A percentile compares a stretch with the other conserved stretches of the same genome.
phyloP scores from a whole-genome alignment of 768 basidiomycete species.

The Leccinum truebloodii region DNA sequence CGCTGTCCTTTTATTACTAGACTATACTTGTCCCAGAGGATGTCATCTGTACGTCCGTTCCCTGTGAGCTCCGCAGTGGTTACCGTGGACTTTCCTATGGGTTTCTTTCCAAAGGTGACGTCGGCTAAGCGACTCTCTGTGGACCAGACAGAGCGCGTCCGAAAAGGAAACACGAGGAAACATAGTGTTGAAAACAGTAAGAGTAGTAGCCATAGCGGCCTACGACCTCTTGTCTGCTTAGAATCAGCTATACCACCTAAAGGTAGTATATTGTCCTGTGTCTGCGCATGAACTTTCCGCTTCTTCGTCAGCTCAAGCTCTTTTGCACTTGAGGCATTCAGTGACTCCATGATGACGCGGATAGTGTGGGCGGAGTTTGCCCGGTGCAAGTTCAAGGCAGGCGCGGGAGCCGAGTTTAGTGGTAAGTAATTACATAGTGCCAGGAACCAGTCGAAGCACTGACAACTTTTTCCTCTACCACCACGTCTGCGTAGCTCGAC shows the following conservation, averaged over 20 bases:
- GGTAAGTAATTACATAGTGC: too few relatives aligned
- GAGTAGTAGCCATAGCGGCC: conserved; percentile 16
- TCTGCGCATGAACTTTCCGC: not conserved
- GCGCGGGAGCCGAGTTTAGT: too few relatives aligned
- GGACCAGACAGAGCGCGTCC: conserved; percentile 6
- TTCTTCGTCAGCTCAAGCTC: conserved; percentile 1
- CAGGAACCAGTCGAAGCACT: too few relatives aligned
- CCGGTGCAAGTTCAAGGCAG: too few relatives aligned
- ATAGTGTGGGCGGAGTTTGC: not conserved
- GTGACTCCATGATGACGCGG: not conserved
- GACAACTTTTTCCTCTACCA: too few relatives aligned
- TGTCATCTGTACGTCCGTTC: conserved; percentile 39
- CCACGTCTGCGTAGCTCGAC: too few relatives aligned
- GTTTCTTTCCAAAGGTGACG: not conserved
- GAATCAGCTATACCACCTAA: not conserved
- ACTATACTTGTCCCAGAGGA: conserved; percentile 70
- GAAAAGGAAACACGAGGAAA: conserved; percentile 16
- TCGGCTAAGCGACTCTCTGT: not conserved
- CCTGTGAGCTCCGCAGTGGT: conserved; percentile 18
- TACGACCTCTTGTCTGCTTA: conserved; percentile 8
- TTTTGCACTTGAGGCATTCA: not conserved
- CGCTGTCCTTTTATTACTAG: conserved; percentile 69
- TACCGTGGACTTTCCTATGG: not conserved
- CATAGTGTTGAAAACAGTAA: conserved; percentile 18
- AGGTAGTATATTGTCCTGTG: conserved; percentile 7